Percentiles rank a stretch among this genome's conserved stretches.
phyloP scores from a whole-genome alignment of 108 stramenopile genomes.

The Fragilariopsis cylindrus region DNA sequence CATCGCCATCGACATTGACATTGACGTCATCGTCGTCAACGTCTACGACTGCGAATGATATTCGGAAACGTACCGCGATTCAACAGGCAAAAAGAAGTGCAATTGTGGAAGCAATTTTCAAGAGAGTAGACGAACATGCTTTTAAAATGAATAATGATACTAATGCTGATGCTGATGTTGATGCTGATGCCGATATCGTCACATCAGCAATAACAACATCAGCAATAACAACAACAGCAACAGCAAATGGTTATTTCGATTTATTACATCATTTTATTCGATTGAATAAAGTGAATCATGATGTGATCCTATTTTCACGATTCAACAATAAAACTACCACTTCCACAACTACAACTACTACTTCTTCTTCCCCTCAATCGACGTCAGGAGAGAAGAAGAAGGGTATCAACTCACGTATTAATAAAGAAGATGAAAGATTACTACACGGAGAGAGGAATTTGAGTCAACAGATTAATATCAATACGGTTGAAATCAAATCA shows the following conservation, averaged over 20 bases:
- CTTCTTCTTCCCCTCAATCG: no score
- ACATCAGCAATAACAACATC: no score
- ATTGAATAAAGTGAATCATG: neutral
- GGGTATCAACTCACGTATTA: neutral
- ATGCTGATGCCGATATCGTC: no score
- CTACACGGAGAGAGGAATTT: neutral
- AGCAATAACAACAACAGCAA: neutral
- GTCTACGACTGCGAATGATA: no score
- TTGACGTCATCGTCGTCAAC: no score
- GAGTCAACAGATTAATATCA: neutral
- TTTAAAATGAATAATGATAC: neutral
- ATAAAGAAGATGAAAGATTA: neutral
- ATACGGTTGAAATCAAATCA: constrained; percentile 4
- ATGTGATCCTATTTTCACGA: neutral
- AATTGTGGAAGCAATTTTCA: neutral
- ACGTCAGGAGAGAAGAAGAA: neutral
- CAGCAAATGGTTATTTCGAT: neutral
- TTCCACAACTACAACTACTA: no score
- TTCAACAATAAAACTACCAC: neutral
- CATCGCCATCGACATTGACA: no score
- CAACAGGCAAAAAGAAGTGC: neutral
- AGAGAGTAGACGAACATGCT: constrained; percentile 3
- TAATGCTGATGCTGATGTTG: neutral
- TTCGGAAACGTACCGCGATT: no score
- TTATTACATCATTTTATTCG: constrained; percentile 8